Conservation (phyloP, 331 rosid genomes). For the Quercus phellos region DNA sequence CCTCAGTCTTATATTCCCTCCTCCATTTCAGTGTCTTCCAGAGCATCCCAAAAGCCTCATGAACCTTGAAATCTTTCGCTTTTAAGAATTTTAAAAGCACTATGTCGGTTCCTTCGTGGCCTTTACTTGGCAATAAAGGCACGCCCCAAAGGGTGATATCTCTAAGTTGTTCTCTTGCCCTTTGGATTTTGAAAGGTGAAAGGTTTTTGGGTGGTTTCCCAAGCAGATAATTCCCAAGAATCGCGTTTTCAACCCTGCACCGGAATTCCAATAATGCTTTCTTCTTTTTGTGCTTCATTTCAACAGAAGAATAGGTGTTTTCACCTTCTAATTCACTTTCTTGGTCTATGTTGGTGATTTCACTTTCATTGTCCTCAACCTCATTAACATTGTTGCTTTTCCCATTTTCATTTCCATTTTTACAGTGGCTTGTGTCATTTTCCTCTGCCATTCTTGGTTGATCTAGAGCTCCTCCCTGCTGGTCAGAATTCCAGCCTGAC, state of each 20-base stretch:
- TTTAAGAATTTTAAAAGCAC: constrained; percentile 64
- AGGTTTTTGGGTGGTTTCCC: constrained; percentile 25
- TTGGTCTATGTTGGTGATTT: constrained; percentile 4
- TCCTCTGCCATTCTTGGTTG: constrained; percentile 14
- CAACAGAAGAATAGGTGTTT: constrained; percentile 8
- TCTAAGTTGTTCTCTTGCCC: constrained; percentile 24
- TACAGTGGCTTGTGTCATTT: not conserved
- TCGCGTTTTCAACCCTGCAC: constrained; percentile 62
- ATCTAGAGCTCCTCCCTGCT: not conserved
- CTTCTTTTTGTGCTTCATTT: constrained; percentile 40
- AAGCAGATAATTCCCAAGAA: constrained; percentile 51
- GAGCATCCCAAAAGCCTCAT: constrained; percentile 66
- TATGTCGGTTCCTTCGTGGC: constrained; percentile 61
- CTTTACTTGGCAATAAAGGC: constrained; percentile 77
- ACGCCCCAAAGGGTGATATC: constrained; percentile 69
- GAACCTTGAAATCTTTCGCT: constrained; percentile 57
- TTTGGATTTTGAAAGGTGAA: not conserved
- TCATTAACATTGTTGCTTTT: not conserved
- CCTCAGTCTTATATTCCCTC: constrained; percentile 37
- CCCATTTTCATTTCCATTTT: constrained; percentile 10
- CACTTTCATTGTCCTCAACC: not conserved
- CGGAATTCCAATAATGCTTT: constrained; percentile 58
- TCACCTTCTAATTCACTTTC: constrained; percentile 22
- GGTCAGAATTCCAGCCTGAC: constrained; percentile 21
- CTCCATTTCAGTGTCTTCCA: constrained; percentile 62